Base-by-base conservation (phyloP, 2,329 filamentous ascomycete species). In the Colletotrichum sp. region DNA sequence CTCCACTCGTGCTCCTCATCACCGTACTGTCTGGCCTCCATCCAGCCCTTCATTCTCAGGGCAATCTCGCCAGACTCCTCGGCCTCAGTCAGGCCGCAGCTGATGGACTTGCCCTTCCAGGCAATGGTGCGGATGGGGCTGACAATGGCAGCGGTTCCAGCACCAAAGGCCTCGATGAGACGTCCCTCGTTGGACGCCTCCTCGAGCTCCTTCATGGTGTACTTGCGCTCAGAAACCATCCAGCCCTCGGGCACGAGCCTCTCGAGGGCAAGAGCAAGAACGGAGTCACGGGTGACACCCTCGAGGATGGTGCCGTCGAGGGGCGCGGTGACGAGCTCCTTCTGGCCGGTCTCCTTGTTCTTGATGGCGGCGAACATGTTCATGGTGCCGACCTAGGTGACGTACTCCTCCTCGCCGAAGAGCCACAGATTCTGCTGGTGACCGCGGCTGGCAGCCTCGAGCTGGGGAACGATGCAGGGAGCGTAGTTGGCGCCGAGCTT, bases 391-490 rank as follows among this genome's bases (percentile, higher is more conserved):
- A 98, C 97, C 86, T 99, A 97, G 63, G 97, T 99, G 74, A 99
- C 93, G 82, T 94, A 98, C 85, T 99, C 95, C 85, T 99, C 95
- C 82, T 98, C 93, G 58, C 96, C 96, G 83, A 99, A 99, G 36
- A 99, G 88, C 97, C 97, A 99, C 70, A 99, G 90, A 86, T 99
- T 99, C 89, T 99, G 97, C 87, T 99, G 96, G 90, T 96, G 98
- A 26, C 97, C 97, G 72, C 96, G 92, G 85, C 93, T 94, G 61
- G 96, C 95, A 57, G 97, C 97, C 86, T 98, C 92, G 81, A 97
- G 92, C 87, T 99, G 97, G 21, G 97, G 97, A n/a, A 99, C 89
- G 81, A 99, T 96, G 88, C 97, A 99, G 8, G 97, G 97, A n/a
- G 97, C 97, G 85, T 99, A 99, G 91, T 99, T 99, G 82, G 96